Conservation (phyloP, 2,329 filamentous ascomycete species). For the Lasiodiplodia theobromae region DNA sequence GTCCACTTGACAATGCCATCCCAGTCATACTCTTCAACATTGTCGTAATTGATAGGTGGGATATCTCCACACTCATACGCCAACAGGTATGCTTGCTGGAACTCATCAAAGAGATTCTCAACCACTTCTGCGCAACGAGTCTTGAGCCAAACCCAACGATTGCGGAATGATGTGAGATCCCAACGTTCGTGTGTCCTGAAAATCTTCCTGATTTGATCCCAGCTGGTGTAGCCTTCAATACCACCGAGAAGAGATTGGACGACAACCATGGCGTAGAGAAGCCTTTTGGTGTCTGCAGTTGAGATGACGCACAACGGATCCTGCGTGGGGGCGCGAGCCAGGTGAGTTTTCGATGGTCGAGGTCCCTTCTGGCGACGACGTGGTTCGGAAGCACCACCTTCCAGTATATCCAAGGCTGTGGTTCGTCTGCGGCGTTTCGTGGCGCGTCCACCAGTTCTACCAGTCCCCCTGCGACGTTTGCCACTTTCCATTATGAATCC, state of each 20-base stretch:
- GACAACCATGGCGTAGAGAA: slow-evolving; percentile 42
- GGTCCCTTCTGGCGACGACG: slow-evolving; percentile 12
- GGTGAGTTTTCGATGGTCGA: background rate
- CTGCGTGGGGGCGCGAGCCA: slow-evolving; percentile 2
- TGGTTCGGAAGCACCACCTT: background rate
- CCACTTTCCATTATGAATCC: slow-evolving; percentile 6
- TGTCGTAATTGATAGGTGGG: slow-evolving; percentile 67
- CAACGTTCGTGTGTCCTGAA: slow-evolving; percentile 48
- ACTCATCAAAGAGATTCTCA: slow-evolving; percentile 65
- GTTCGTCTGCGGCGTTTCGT: slow-evolving; percentile 20
- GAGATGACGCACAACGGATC: slow-evolving; percentile 33
- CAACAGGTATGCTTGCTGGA: slow-evolving; percentile 69
- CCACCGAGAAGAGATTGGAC: slow-evolving; percentile 47
- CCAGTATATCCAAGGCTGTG: background rate
- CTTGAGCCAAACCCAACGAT: slow-evolving; percentile 49
- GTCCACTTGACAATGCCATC: slow-evolving; percentile 71
- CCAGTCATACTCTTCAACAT: slow-evolving; percentile 74
- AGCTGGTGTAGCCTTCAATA: slow-evolving; percentile 47
- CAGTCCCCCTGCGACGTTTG: slow-evolving; percentile 3
- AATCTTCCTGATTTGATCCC: slow-evolving; percentile 49
- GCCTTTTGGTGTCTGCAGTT: slow-evolving; percentile 36
- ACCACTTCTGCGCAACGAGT: slow-evolving; percentile 53
- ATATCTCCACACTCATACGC: slow-evolving; percentile 71
- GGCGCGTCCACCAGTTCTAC: background rate
- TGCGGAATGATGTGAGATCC: slow-evolving; percentile 42